Conservation (phyloP, 805 yeast species). For the Jamesozyma gamospora region DNA sequence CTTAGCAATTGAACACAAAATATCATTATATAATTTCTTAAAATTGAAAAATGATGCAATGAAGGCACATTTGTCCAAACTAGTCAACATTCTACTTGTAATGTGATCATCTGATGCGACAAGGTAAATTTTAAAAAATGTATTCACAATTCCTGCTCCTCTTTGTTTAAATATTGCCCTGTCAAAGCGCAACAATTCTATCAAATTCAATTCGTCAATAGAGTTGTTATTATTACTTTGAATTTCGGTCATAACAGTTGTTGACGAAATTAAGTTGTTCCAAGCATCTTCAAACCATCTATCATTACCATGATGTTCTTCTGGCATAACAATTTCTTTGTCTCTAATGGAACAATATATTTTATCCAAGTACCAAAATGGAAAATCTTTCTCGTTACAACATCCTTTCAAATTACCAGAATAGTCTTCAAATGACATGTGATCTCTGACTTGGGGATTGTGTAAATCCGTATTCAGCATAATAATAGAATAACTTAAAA, state of each 20-base stretch:
- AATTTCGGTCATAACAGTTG: slow-evolving; percentile 28
- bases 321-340: slow-evolving; percentile 93
- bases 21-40: slow-evolving; percentile 47
- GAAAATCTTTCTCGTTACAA: slow-evolving; percentile 66
- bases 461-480: slow-evolving; percentile 91
- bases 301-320: slow-evolving; percentile 88
- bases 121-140: slow-evolving; percentile 68
- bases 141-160: slow-evolving; percentile 56
- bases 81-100: slow-evolving; percentile 75
- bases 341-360: slow-evolving; percentile 74
- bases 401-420: slow-evolving; percentile 72
- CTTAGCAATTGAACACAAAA: slow-evolving; percentile 56
- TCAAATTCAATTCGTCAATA: slow-evolving; percentile 13
- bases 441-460: slow-evolving; percentile 84
- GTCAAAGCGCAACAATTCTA: slow-evolving; percentile 49
- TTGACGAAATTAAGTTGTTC: slow-evolving; percentile 51
- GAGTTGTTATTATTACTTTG: slow-evolving; percentile 13
- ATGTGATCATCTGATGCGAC: slow-evolving; percentile 88
- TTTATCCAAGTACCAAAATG: slow-evolving; percentile 72
- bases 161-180: slow-evolving; percentile 55
- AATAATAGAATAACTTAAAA: slow-evolving; percentile 82
- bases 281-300: slow-evolving; percentile 86
- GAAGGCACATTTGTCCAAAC: slow-evolving; percentile 74
- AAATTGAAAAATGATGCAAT: slow-evolving; percentile 60
- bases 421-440: slow-evolving; percentile 82